Evolutionary conservation across 1,139 yeast species (phyloP).

Genomic region (Yarrowia galli): DNA sequence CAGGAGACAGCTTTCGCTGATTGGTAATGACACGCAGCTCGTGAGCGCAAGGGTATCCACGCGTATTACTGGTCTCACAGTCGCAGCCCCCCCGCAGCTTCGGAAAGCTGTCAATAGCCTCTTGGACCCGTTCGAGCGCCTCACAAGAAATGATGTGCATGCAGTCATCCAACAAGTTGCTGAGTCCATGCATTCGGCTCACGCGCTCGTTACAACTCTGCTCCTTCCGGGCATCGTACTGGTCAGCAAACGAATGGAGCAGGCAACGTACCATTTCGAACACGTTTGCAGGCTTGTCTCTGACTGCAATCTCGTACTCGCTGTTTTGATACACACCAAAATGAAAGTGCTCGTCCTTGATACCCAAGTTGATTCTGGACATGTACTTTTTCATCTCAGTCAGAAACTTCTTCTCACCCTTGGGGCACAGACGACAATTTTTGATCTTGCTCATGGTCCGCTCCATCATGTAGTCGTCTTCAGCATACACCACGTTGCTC

Average conservation of each 20-base stretch:
- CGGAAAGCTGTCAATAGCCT: background rate
- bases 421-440: background rate
- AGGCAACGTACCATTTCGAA: background rate
- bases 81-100: background rate
- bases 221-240: background rate
- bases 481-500: background rate
- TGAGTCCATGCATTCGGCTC: background rate
- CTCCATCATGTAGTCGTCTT: constrained; percentile 10
- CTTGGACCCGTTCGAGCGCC: background rate
- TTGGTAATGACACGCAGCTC: background rate
- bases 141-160: background rate
- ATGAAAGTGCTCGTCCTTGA: background rate
- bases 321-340: background rate
- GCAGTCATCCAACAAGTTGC: background rate
- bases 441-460: constrained; percentile 1
- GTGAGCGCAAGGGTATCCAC: background rate
- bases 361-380: background rate
- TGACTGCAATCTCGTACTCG: background rate
- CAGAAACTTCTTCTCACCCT: constrained; percentile 4
- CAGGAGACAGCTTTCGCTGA: background rate
- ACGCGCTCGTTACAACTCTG: background rate
- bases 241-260: background rate
- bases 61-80: background rate
- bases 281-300: background rate
- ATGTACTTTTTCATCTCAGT: constrained; percentile 4